These are phyloP conservation scores for Chenopodium album DNA, from an alignment of 148 eudicot genomes.

Conservation along the genomic window DNA sequence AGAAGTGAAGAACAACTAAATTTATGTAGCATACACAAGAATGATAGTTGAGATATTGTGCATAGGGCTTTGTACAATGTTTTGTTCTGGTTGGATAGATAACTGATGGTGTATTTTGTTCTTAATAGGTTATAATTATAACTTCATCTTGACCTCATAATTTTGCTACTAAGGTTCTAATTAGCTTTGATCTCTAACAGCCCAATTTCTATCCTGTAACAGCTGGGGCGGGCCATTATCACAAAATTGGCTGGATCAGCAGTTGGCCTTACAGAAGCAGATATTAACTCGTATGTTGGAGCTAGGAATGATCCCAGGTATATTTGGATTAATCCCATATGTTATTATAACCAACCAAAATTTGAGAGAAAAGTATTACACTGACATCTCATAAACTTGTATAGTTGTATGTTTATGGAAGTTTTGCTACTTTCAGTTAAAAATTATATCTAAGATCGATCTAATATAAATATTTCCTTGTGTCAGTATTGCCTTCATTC, in stretches of 20 bases:
- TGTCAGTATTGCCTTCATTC: constrained; percentile 88
- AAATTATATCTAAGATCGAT: constrained; percentile 1
- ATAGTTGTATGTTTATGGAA: not conserved
- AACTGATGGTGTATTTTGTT: not conserved
- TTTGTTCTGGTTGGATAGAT: not conserved
- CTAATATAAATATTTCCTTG: not conserved
- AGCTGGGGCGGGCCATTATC: constrained; percentile 99
- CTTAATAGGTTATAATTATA: not conserved
- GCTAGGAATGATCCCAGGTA: constrained; percentile 99
- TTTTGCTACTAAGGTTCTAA: not conserved
- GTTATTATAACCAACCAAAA: not conserved
- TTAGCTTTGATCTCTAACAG: constrained; percentile 3
- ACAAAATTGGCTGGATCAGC: constrained; percentile 88
- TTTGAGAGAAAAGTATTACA: not conserved
- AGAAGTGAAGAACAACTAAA: not conserved
- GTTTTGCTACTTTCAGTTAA: not conserved
- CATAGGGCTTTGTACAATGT: too few relatives aligned
- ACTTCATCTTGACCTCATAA: not conserved
- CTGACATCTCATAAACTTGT: not conserved
- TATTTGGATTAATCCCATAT: constrained; percentile 5
- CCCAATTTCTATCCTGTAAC: constrained; percentile 21
- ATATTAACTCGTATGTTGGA: constrained; percentile 82
- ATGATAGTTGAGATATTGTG: not conserved
- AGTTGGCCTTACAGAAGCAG: constrained; percentile 72
- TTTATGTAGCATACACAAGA: not conserved